A percentile compares a stretch with the other conserved stretches of the same genome.
These are phyloP conservation scores for Suillus alpinus DNA, from an alignment of 768 basidiomycete species.

Conservation along the genomic window DNA sequence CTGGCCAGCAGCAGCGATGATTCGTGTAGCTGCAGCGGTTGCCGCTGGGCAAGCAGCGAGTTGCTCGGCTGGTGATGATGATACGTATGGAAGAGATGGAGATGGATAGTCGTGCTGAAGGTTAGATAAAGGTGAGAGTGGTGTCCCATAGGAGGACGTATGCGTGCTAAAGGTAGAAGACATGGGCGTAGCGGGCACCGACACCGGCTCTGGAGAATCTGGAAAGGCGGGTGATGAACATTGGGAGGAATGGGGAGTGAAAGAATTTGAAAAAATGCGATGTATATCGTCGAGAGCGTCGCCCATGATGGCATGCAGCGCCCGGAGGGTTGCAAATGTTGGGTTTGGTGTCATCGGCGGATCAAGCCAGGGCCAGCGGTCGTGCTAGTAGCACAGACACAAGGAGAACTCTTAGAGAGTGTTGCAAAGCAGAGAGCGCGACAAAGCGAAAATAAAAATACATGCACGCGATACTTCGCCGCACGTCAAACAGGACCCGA, in stretches of 20 bases:
- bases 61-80: slow-evolving; percentile 47
- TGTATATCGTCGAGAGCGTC: slow-evolving; percentile 70
- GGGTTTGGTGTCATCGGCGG: slow-evolving; percentile 31
- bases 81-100: slow-evolving; percentile 45
- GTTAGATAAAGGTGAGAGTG: slow-evolving; percentile 2
- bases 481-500: not conserved
- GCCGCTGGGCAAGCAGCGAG: slow-evolving; percentile 61
- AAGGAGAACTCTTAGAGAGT: not conserved
- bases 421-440: not conserved
- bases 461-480: not conserved
- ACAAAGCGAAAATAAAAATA: not conserved
- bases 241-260: slow-evolving; percentile 12
- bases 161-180: slow-evolving; percentile 20
- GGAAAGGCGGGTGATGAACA: slow-evolving; percentile 18
- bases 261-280: slow-evolving; percentile 43
- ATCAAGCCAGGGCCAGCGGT: not conserved
- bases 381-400: not conserved
- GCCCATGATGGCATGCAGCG: slow-evolving; percentile 64
- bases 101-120: slow-evolving; percentile 50
- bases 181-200: slow-evolving; percentile 30
- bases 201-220: slow-evolving; percentile 30
- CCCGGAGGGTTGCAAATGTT: slow-evolving; percentile 64
- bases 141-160: slow-evolving; percentile 4
- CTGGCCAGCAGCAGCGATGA: slow-evolving; percentile 70
- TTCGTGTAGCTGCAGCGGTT: slow-evolving; percentile 55